Evolutionary conservation across 2,329 filamentous ascomycete genomes (phyloP), one percentile per base, ranked within the genome.

Genomic region (Coniochaeta sp.): DNA sequence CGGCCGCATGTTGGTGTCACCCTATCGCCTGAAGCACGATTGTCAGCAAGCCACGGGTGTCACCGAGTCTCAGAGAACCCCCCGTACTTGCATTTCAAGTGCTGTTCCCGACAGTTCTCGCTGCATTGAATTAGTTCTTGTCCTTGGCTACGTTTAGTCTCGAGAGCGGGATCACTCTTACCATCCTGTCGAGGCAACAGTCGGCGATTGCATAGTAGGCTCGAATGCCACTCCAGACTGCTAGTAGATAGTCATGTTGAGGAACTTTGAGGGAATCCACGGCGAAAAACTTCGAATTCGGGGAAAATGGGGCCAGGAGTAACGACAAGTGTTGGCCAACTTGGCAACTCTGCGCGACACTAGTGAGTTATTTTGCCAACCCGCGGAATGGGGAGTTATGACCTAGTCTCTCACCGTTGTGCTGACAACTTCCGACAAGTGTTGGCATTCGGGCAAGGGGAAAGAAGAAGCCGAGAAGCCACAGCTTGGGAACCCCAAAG

Each of bases 101-200:
- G 73, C 57, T 74, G 70, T 53, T 73, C 69, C 55, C 73, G 71
- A 60, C 73, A 76, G 46, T 69, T 72, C 58, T 72, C 67, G 58
- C 72, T 76, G 33, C 14, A 12, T 3, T 20, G 33, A 12, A 22
- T 38, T 20, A 38, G 33, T 22, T 10, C 18, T 12, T 7, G 5
- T 38, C 33, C 33, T 2, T 22, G 33, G 18, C 33, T 38, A 16
- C 4, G 33, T 20, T 20, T 38, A 38, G 22, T 16, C 33, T 20
- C 33, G 18, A 10, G 13, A 38, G 16, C 8, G 18, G 18, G 20
- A 10, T 48, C 14, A 7, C 46, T 20, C 28, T n/a, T n/a, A 51
- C 49, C 50, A 51, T 12, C 50, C 50, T 5, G 40, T 51, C 35
- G 50, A 31, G 35, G 50, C 50, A 24, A 51, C 40, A 24, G 20